Evolutionary conservation across 495 filamentous ascomycete species (phyloP).

Genomic region (Podospora fimiseda): DNA sequence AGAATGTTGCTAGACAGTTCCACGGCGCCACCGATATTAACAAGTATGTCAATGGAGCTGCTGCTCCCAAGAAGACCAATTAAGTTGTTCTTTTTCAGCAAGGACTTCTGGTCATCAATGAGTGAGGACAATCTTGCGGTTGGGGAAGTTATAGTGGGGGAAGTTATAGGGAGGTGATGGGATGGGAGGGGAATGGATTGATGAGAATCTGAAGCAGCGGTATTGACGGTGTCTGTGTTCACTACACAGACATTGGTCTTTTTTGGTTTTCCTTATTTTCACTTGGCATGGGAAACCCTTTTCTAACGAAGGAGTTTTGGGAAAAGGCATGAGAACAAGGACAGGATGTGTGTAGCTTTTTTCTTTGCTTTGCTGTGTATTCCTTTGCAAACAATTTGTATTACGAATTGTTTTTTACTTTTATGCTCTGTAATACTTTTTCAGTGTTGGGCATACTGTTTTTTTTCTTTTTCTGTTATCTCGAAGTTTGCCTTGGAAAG

Average conservation of each 20-base stretch:
- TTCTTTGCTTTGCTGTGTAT: not conserved
- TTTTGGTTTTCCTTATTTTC: constrained; percentile 1
- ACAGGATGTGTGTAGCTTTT: constrained; percentile 5
- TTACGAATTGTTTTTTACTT: not conserved
- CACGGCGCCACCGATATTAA: constrained; percentile 72
- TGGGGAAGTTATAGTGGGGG: too few species aligned
- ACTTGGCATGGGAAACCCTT: not conserved
- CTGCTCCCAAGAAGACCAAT: constrained; percentile 47
- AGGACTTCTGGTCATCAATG: not conserved
- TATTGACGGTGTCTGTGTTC: not conserved
- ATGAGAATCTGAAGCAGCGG: not conserved
- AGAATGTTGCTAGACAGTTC: constrained; percentile 63
- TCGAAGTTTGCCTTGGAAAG: too few species aligned
- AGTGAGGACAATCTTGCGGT: constrained; percentile 10
- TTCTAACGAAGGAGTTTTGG: constrained; percentile 7
- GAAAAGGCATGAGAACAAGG: constrained; percentile 6
- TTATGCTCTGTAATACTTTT: not conserved
- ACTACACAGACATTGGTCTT: not conserved
- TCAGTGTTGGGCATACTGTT: too few species aligned
- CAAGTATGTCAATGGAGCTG: constrained; percentile 55
- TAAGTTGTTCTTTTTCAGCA: constrained; percentile 15
- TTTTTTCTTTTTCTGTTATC: too few species aligned
- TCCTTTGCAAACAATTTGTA: not conserved
- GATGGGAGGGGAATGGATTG: not conserved
- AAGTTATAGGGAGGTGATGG: too few species aligned